Conservation (phyloP, 768 basidiomycete genomes). For the Boletus reticulatus region DNA sequence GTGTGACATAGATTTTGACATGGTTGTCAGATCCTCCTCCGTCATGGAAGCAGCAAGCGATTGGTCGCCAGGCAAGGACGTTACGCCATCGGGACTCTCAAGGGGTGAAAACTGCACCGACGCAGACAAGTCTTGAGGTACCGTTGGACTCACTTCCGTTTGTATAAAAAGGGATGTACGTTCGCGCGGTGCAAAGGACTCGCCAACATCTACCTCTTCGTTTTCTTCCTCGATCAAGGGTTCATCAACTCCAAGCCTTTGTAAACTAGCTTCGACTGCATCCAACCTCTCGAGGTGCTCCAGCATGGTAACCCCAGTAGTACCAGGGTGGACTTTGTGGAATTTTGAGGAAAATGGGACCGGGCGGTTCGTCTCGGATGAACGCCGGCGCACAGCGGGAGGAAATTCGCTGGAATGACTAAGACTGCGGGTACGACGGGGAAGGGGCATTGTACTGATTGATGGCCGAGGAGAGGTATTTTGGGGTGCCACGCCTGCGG, state of each 20-base stretch:
- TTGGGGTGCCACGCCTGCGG: slow-evolving; percentile 34
- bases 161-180: slow-evolving; percentile 25
- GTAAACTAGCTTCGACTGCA: slow-evolving; percentile 75
- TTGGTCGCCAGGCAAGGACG: slow-evolving; percentile 55
- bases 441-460: slow-evolving; percentile 58
- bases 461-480: slow-evolving; percentile 58
- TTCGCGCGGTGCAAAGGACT: slow-evolving; percentile 33
- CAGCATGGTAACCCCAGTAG: slow-evolving; percentile 81
- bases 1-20: slow-evolving; percentile 78
- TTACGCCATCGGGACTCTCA: slow-evolving; percentile 50
- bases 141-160: slow-evolving; percentile 24
- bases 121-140: slow-evolving; percentile 20
- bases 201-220: slow-evolving; percentile 64
- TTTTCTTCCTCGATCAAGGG: slow-evolving; percentile 50
- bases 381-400: slow-evolving; percentile 62
- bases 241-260: slow-evolving; percentile 65
- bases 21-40: slow-evolving; percentile 68
- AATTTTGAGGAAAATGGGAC: slow-evolving; percentile 85
- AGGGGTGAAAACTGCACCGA: slow-evolving; percentile 53
- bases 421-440: slow-evolving; percentile 54
- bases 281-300: slow-evolving; percentile 86
- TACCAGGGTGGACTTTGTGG: slow-evolving; percentile 78
- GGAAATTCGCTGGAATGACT: slow-evolving; percentile 67
- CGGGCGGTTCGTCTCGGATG: slow-evolving; percentile 65
- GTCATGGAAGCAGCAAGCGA: slow-evolving; percentile 54